Evolutionary conservation across 176 grass and related monocot genomes (phyloP).

Genomic region (Leersia perrieri): DNA sequence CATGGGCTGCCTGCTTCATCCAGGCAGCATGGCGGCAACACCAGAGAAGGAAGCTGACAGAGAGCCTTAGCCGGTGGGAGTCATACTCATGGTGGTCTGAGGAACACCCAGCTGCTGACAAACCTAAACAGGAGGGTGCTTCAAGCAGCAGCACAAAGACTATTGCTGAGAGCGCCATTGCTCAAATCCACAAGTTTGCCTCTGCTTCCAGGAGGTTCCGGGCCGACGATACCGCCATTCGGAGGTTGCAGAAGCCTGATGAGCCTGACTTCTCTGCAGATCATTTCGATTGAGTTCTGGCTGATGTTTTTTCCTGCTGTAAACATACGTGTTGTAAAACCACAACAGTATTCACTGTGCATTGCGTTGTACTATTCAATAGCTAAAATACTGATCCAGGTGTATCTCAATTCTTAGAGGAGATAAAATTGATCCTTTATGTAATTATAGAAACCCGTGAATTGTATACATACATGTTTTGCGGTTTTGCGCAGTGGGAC

Average conservation of each 20-base stretch:
- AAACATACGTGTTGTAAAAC: constrained; percentile 15
- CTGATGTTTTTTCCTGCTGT: background rate
- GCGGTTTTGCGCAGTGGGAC: background rate
- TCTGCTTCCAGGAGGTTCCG: constrained; percentile 79
- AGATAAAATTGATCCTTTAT: background rate
- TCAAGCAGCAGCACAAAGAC: constrained; percentile 6
- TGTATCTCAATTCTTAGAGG: constrained; percentile 21
- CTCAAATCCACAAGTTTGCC: constrained; percentile 51
- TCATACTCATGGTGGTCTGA: constrained; percentile 59
- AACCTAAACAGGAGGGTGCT: constrained; percentile 38
- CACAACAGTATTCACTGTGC: background rate
- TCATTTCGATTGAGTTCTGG: constrained; percentile 81
- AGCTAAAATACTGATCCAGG: background rate
- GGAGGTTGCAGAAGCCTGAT: constrained; percentile 76
- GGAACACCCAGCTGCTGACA: constrained; percentile 33
- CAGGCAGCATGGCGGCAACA: constrained; percentile 85
- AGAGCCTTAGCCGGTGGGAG: constrained; percentile 66
- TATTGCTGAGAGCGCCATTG: constrained; percentile 33
- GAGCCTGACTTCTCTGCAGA: constrained; percentile 85
- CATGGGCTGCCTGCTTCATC: constrained; percentile 90
- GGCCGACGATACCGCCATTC: constrained; percentile 25
- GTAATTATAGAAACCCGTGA: background rate
- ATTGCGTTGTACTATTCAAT: background rate
- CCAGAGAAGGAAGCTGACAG: constrained; percentile 68
- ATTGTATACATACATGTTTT: background rate